A percentile compares a stretch with the other conserved stretches of the same genome.
These are phyloP conservation scores for Endogone sp. DNA, from an alignment of 192 early-diverging fungal genomes.

Conservation along the genomic window DNA sequence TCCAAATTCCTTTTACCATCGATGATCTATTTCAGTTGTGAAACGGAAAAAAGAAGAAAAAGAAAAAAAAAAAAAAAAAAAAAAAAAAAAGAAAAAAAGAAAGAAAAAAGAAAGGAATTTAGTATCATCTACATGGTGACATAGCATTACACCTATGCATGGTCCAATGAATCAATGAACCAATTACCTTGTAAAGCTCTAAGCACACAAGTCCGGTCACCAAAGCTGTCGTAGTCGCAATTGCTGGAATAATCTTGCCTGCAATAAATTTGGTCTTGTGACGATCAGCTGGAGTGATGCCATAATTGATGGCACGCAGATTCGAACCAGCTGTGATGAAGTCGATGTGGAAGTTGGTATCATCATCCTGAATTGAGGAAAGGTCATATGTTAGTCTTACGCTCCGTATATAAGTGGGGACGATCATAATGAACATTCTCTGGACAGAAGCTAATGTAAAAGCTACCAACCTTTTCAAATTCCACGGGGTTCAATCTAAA, in stretches of 20 bases:
- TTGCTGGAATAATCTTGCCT: conserved; percentile 88
- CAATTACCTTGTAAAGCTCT: conserved; percentile 85
- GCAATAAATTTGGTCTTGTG: conserved; percentile 88
- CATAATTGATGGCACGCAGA: conserved; percentile 83
- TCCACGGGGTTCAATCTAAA: conserved; percentile 86
- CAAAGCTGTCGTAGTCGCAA: conserved; percentile 93
- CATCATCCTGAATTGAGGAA: conserved; percentile 65
- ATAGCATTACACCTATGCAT: conserved; percentile 14
- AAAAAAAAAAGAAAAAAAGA: too few species aligned
- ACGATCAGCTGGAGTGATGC: conserved; percentile 67
- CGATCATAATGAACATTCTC: too few species aligned
- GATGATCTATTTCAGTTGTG: conserved; percentile 37
- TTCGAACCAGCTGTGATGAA: conserved; percentile 98
- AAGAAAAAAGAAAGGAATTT: too few species aligned
- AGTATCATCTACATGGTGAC: too few species aligned
- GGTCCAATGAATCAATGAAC: neutral
- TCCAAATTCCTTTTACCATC: conserved; percentile 78
- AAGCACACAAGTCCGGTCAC: conserved; percentile 97
- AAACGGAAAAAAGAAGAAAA: neutral
- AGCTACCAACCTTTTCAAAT: conserved; percentile 87
- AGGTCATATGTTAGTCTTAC: too few species aligned
- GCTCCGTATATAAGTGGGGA: too few species aligned
- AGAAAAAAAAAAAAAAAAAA: too few species aligned
- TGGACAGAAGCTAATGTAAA: too few species aligned
- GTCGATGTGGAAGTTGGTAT: conserved; percentile 99